These are phyloP conservation scores for Aureobasidium sp. DNA, from an alignment of 2,329 filamentous ascomycete genomes.

Conservation along the genomic window DNA sequence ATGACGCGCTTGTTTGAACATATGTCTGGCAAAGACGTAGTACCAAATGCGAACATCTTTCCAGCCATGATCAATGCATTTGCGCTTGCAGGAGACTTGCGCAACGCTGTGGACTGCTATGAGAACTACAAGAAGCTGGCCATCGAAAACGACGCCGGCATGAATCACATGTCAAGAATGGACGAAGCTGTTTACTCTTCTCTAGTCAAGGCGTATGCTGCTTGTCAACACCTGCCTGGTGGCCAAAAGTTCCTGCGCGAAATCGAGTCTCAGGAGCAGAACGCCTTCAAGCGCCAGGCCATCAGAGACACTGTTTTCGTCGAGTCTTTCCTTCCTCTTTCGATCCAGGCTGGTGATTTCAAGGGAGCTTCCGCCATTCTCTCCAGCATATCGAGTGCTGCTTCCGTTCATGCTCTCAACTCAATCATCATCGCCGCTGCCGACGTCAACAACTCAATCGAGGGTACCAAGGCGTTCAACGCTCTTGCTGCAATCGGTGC, in stretches of 20 bases:
- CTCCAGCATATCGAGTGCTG: conserved; percentile 50
- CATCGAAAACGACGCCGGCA: conserved; percentile 73
- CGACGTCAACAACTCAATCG: conserved; percentile 64
- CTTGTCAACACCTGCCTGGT: conserved; percentile 71
- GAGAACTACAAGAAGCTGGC: conserved; percentile 88
- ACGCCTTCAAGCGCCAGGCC: conserved; percentile 42
- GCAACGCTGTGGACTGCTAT: conserved; percentile 88
- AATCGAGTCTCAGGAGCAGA: conserved; percentile 42
- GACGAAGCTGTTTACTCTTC: conserved; percentile 84
- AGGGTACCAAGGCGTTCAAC: conserved; percentile 54
- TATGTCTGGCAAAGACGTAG: conserved; percentile 72
- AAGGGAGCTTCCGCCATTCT: conserved; percentile 69
- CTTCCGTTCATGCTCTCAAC: conserved; percentile 58
- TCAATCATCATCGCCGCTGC: conserved; percentile 71
- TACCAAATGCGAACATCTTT: conserved; percentile 75
- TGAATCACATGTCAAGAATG: conserved; percentile 60
- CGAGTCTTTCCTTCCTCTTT: conserved; percentile 71
- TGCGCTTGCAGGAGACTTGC: conserved; percentile 69
- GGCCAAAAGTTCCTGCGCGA: conserved; percentile 80
- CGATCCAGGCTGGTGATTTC: conserved; percentile 63
- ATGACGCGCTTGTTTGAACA: conserved; percentile 90
- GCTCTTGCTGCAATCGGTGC: conserved; percentile 44
- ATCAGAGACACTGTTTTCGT: conserved; percentile 67
- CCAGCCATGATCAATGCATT: conserved; percentile 94
- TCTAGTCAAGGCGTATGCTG: conserved; percentile 83